Base-by-base conservation (phyloP, 2,329 filamentous ascomycete genomes). In the Botryotinia narcissicola region DNA sequence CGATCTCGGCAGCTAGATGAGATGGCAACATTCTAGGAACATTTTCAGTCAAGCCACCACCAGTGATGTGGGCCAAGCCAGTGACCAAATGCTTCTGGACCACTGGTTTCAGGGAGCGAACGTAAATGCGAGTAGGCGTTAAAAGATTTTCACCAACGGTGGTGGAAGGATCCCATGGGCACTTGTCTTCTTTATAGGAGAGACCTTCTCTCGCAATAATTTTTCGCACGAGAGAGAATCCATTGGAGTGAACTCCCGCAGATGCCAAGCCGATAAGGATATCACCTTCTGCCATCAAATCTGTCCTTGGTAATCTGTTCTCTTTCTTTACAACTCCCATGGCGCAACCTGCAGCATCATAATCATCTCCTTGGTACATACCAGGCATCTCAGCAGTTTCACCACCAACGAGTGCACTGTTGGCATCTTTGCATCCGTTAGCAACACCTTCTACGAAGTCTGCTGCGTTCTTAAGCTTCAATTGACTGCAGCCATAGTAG, bases 371-470 rank as follows among this genome's bases (percentile, higher is more conserved):
- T 76, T 91, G 87, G 84, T 79, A 98, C 86, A 98, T 93, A 72
- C 95, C 95, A 0, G 95, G 95, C 96, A 99, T 98, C 84, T 99
- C 96, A 10, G 96, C 96, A 0, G 96, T 99, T 84, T 99, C 96
- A 62, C 96, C 96, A 25, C 96, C 96, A n/a, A 98, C 93, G 4
- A 99, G 88, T 25, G 95, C 95, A 80, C 95, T 97, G 62, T 92
- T 92, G 0, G 95, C 90, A 80, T 94, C 89, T 74, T 90, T 89
- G 84, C 96, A 99, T 66, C 96, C 96, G 44, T 91, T 88, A 3
- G 95, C 94, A 4, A 99, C 94, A 76, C 96, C 95, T 80, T 94
- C 89, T 59, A 99, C 93, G 80, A 99, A 98, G n/a, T 90, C 87
- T 18, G 92, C 91, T 0, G 94, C 94, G 7, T 90, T 90, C 54